Evolutionary conservation across 495 filamentous ascomycete genomes (phyloP).

Genomic region (Aspergillus taichungensis): DNA sequence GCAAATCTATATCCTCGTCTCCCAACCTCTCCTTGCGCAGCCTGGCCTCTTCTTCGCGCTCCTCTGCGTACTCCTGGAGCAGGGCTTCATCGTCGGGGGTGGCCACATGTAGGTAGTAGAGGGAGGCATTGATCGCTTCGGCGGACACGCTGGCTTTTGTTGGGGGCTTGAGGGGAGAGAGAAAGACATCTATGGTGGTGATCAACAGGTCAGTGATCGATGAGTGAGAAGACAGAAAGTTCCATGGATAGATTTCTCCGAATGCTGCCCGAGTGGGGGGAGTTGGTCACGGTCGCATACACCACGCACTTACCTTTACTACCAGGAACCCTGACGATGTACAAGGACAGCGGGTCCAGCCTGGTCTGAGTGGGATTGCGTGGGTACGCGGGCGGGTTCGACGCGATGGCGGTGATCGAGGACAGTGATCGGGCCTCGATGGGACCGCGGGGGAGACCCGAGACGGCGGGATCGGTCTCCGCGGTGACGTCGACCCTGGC

Average conservation of each 20-base stretch:
- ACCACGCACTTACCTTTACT: conserved; percentile 57
- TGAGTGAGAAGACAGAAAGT: conserved; percentile 6
- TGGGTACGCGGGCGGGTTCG: conserved; percentile 79
- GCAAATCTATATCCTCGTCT: conserved; percentile 13
- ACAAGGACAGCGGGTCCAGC: conserved; percentile 64
- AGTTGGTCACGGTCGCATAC: background rate
- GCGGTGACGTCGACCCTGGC: conserved; percentile 15
- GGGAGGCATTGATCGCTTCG: conserved; percentile 74
- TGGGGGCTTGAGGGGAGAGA: conserved; percentile 84
- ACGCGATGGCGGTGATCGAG: conserved; percentile 66
- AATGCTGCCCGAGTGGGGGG: background rate
- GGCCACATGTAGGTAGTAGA: conserved; percentile 87
- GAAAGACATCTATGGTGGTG: conserved; percentile 63
- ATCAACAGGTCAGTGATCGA: conserved; percentile 8
- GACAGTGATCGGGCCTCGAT: conserved; percentile 80
- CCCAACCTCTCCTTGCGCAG: conserved; percentile 32
- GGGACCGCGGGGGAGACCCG: conserved; percentile 30
- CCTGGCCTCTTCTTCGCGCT: conserved; percentile 35
- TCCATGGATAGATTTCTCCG: background rate
- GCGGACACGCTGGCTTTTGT: conserved; percentile 73
- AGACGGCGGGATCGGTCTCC: conserved; percentile 17
- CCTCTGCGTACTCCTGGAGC: conserved; percentile 37
- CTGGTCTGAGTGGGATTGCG: conserved; percentile 57
- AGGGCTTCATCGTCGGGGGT: conserved; percentile 48
- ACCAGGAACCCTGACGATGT: conserved; percentile 87